Base-by-base conservation (phyloP, 495 filamentous ascomycete species). In the Penicillium samsonianum region DNA sequence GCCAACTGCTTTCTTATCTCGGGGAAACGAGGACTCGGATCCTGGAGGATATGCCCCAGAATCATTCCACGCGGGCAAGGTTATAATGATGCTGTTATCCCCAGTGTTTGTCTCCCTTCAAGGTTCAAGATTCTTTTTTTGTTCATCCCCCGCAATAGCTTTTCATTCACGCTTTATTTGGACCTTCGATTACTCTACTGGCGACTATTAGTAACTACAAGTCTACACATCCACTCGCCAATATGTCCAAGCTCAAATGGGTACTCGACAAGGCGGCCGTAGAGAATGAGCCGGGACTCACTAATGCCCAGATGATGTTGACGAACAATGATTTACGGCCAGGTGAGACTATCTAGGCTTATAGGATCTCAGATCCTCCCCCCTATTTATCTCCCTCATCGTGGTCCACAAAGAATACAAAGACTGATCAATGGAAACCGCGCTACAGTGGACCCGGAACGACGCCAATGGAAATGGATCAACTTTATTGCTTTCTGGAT, bases 401-500 rank as follows among this genome's bases (percentile, higher is more conserved):
- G 35, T 38, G 35, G 16, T 17, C 7, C 2, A 38, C 35, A n/a
- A 17, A 38, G 16, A 38, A 38, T 38, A 2, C 33, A 38, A 17
- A 61, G 22, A 50, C 59, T 69, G 58, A 65, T 52, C 60, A 35
- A 49, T 58, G 58, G 28, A 48, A 56, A 26, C 22, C 58, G 35
- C 45, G 22, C 33, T 56, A 59, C 59, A 80, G 92, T 97, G 28
- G 91, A 95, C 62, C 86, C 87, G 17, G 86, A 85, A 57, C 85
- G 90, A 55, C 86, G 92, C 26, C 85, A 90, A 83, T 97, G 92
- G 92, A 87, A 84, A 51, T 78, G 89, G 51, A 88, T 86, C 82
- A 96, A 96, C 67, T 97, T 91, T 64, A 85, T 96, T 53, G 88
- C 87, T 19, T 96, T 96, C 66, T 94, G 91, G 91, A 82, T 96